Percentiles rank a stretch among this genome's conserved stretches.
These are phyloP conservation scores for Aspergillus fructus DNA, from an alignment of 2,329 filamentous ascomycete genomes.

Conservation along the genomic window DNA sequence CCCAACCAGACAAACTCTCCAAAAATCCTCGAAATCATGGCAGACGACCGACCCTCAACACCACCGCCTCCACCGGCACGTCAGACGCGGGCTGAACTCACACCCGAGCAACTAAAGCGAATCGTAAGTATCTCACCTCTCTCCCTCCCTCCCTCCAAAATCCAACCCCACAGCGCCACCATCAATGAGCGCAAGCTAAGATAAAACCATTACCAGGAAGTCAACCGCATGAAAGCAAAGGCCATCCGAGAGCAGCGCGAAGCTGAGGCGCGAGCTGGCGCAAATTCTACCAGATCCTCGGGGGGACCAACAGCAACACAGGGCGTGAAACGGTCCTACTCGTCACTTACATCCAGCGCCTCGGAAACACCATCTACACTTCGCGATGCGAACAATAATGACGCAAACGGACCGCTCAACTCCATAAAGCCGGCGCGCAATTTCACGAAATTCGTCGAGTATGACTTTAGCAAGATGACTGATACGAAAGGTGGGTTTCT, in stretches of 20 bases:
- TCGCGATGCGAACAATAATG: constrained; percentile 56
- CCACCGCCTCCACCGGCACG: neutral
- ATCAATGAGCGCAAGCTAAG: neutral
- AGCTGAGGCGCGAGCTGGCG: constrained; percentile 54
- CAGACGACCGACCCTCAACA: neutral
- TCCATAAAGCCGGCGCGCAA: constrained; percentile 75
- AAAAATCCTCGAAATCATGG: neutral
- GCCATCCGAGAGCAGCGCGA: constrained; percentile 74
- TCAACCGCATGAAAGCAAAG: constrained; percentile 84
- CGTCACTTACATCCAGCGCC: constrained; percentile 54
- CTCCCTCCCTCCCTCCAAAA: neutral
- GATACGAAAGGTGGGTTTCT: constrained; percentile 97
- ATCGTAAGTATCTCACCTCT: constrained; percentile 44
- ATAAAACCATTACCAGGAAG: constrained; percentile 62
- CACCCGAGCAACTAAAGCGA: constrained; percentile 44
- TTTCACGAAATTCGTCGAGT: constrained; percentile 93
- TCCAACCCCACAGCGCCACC: neutral
- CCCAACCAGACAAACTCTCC: no score
- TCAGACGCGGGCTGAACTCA: neutral
- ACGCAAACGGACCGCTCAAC: constrained; percentile 41
- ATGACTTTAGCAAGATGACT: constrained; percentile 96
- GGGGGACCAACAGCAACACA: constrained; percentile 38
- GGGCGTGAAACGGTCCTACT: constrained; percentile 70
- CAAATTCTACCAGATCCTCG: no score
- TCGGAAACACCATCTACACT: constrained; percentile 56